Evolutionary conservation across 1,139 yeast genomes (phyloP).

Genomic region (Yamadazyma spencermartinsiae): DNA sequence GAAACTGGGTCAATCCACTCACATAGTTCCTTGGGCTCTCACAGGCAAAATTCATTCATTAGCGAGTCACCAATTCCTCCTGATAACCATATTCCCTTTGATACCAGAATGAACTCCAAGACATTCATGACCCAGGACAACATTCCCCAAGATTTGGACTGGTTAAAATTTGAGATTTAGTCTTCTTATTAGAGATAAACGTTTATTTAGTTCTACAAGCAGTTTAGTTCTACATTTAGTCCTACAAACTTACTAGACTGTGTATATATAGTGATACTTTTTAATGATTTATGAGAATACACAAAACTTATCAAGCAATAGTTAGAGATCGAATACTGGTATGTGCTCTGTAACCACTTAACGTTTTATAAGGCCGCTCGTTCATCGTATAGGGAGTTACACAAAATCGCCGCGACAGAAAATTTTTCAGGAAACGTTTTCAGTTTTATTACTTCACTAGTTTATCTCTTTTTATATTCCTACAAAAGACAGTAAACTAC

Average conservation of each 20-base stretch:
- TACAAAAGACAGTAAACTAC: no score
- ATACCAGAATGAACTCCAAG: conserved; percentile 12
- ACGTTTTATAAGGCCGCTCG: no score
- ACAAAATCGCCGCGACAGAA: neutral
- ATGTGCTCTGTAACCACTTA: no score
- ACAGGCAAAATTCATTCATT: conserved; percentile 11
- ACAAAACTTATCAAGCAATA: neutral
- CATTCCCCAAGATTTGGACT: conserved; percentile 36
- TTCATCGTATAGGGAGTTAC: neutral
- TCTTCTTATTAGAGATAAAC: conserved; percentile 3
- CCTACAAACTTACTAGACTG: no score
- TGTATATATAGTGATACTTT: neutral
- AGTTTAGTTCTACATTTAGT: no score
- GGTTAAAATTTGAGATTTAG: conserved; percentile 48
- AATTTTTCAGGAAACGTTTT: conserved; percentile 1
- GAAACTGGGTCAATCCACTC: conserved; percentile 13
- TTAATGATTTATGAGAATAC: neutral
- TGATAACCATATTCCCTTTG: conserved; percentile 4
- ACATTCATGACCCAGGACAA: conserved; percentile 10
- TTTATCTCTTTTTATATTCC: neutral
- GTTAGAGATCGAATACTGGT: no score
- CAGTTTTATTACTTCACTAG: neutral
- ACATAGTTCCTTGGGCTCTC: conserved; percentile 13
- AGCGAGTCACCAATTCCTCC: conserved; percentile 10
- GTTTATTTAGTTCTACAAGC: no score